Base-by-base conservation (phyloP, 805 yeast genomes). In the Nakazawaea peltata region DNA sequence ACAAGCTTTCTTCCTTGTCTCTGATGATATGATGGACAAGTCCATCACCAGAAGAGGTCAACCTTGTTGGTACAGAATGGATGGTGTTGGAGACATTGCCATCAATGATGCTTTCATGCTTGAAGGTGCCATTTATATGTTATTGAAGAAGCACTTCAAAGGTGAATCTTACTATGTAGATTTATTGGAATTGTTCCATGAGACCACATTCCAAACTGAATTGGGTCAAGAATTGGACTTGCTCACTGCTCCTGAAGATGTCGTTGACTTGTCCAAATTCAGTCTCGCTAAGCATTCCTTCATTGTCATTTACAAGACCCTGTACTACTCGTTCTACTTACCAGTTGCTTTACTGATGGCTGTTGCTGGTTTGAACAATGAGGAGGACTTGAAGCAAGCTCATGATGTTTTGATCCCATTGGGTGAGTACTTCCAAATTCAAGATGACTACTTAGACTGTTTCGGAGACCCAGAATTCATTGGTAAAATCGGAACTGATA, bases 401-500 rank as follows among this genome's bases (percentile, higher is more conserved):
- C 71, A 69, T 43, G 92, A 84, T 47, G 77, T 92, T 28, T 71
- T 92, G 59, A 78, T 92, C 45, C 97, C 97, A 38, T 73, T 92
- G 47, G 99, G 99, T 41, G 97, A 92, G 61, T 92, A 92, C 60
- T 92, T 92, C 80, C 99, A 92, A 68, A 85, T 92, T 48, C 98
- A 92, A 66, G 99, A 92, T 57, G 99, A 92, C 60, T 92, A 71
- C 66, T 74, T 92, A 46, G 99, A 92, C 62, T 85, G 96, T 61
- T 92, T 85, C 54, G 99, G 98, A 46, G 86, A 90, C 50, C 96
- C 98, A 28, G 94, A 84, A 55, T 86, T 90, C 53, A 92, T 88
- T 54, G 99, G 99, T 44, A 92, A 92, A 70, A 86, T 92, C 48
- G 99, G 99, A 48, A 92, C 98, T 41, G 99, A 92, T 59, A 92